These are phyloP conservation scores for Pichia sp. DNA, from an alignment of 1,139 yeast genomes.

Conservation along the genomic window DNA sequence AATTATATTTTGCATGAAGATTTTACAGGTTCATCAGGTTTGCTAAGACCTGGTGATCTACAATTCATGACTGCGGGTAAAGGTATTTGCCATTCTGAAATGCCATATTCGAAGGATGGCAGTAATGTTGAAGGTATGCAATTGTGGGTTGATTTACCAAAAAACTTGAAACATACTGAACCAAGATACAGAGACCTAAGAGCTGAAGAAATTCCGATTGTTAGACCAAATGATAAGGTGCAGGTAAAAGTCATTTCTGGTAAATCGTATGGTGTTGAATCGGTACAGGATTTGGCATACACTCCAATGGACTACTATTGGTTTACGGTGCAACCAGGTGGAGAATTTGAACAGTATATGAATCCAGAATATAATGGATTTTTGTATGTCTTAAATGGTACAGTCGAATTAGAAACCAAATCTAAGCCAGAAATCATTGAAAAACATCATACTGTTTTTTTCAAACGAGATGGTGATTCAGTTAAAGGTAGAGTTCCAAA, in stretches of 20 bases:
- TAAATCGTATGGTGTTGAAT: slow-evolving; percentile 64
- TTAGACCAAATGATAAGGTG: slow-evolving; percentile 60
- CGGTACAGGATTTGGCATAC: slow-evolving; percentile 71
- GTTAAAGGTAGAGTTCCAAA: slow-evolving; percentile 46
- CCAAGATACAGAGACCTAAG: slow-evolving; percentile 81
- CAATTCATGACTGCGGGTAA: slow-evolving; percentile 95
- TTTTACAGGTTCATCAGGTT: slow-evolving; percentile 78
- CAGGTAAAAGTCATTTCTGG: slow-evolving; percentile 75
- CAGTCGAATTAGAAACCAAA: slow-evolving; percentile 41
- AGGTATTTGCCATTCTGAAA: slow-evolving; percentile 82
- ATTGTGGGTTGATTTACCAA: slow-evolving; percentile 88
- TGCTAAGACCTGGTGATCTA: slow-evolving; percentile 75
- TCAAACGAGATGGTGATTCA: slow-evolving; percentile 57
- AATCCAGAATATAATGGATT: slow-evolving; percentile 65
- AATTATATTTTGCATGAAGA: slow-evolving; percentile 90
- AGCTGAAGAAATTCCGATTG: slow-evolving; percentile 65
- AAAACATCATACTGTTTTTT: slow-evolving; percentile 53
- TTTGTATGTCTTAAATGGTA: slow-evolving; percentile 62
- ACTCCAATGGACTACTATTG: slow-evolving; percentile 80
- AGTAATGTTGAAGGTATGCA: slow-evolving; percentile 66
- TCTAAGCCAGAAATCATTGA: slow-evolving; percentile 27
- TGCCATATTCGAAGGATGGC: slow-evolving; percentile 64
- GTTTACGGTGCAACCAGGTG: slow-evolving; percentile 62
- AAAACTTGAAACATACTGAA: slow-evolving; percentile 53
- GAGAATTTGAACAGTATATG: slow-evolving; percentile 54